These are phyloP conservation scores for Zygnema circumcarinatum DNA, from an alignment of 139 green algal species.

Conservation along the genomic window DNA sequence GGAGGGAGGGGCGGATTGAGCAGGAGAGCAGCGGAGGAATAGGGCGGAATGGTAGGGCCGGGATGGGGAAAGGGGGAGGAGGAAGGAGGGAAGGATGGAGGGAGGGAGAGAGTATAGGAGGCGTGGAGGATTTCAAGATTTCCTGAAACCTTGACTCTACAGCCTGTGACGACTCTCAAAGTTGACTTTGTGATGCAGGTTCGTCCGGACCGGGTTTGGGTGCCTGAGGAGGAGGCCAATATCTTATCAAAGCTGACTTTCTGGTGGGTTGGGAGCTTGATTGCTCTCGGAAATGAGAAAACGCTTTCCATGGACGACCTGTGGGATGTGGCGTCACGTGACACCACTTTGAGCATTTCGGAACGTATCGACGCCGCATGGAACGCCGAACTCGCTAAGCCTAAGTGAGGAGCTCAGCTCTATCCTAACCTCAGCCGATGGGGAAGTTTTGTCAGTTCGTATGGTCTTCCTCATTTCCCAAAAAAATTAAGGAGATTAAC, in stretches of 20 bases:
- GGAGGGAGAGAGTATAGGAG: not conserved
- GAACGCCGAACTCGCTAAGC: not conserved
- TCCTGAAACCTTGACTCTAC: not conserved
- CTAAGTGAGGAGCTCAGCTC: not conserved
- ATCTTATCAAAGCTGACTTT: slow-evolving; percentile 19
- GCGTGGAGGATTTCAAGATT: not conserved
- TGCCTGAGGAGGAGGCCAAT: slow-evolving; percentile 35
- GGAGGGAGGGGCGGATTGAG: not conserved
- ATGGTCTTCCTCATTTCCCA: too few species aligned
- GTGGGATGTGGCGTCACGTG: slow-evolving; percentile 16
- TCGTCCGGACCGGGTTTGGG: slow-evolving; percentile 7
- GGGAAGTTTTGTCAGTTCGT: not conserved
- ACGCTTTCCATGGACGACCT: slow-evolving; percentile 33
- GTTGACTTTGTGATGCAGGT: not conserved
- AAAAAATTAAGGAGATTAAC: too few species aligned
- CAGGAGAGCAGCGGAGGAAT: too few species aligned
- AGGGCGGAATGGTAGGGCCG: too few species aligned
- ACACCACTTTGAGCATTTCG: slow-evolving; percentile 11
- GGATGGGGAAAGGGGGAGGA: not conserved
- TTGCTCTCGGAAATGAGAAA: slow-evolving; percentile 44
- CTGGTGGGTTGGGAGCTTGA: slow-evolving; percentile 42
- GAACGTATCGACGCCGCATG: slow-evolving; percentile 14
- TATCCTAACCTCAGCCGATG: not conserved
- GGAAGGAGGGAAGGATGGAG: not conserved
- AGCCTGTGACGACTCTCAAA: too few species aligned